Conservation (phyloP, 108 stramenopile genomes). For the Schizochytrium sp. region DNA sequence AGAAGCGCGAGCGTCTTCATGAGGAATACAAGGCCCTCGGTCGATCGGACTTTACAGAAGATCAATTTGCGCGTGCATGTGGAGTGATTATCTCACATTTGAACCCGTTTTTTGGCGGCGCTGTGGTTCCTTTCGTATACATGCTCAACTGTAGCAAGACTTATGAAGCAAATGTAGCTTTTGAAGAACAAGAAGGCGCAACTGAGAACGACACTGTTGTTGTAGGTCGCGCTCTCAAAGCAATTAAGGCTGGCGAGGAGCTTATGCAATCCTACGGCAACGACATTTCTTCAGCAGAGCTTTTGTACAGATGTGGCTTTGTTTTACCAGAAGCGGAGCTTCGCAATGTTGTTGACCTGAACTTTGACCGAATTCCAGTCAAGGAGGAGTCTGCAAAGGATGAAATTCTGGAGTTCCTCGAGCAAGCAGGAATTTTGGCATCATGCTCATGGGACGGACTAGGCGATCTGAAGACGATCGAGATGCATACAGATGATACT, state of each 20-base stretch:
- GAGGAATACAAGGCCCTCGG: neutral
- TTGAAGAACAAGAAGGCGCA: conserved; percentile 1
- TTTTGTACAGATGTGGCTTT: conserved; percentile 49
- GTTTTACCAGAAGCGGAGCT: neutral
- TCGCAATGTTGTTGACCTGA: neutral
- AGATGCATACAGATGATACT: neutral
- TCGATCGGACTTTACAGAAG: neutral
- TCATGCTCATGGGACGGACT: conserved; percentile 30
- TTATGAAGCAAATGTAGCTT: conserved; percentile 25
- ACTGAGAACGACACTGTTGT: neutral
- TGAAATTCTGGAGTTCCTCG: neutral
- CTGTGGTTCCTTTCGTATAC: conserved; percentile 44
- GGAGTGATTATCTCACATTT: conserved; percentile 38
- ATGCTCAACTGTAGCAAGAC: conserved; percentile 28
- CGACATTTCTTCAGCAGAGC: conserved; percentile 30
- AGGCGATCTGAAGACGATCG: neutral
- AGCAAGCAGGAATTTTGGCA: neutral
- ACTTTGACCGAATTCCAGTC: neutral
- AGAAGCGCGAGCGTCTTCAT: neutral
- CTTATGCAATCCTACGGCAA: conserved; percentile 48
- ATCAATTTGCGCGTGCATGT: neutral
- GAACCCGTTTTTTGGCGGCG: conserved; percentile 50
- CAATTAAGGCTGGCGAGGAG: conserved; percentile 19
- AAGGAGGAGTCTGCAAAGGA: neutral
- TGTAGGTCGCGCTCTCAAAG: conserved; percentile 3